Evolutionary conservation across 345 rosid species (phyloP), one percentile per base, ranked within the genome.

Genomic region (Syzygium aromaticum): DNA sequence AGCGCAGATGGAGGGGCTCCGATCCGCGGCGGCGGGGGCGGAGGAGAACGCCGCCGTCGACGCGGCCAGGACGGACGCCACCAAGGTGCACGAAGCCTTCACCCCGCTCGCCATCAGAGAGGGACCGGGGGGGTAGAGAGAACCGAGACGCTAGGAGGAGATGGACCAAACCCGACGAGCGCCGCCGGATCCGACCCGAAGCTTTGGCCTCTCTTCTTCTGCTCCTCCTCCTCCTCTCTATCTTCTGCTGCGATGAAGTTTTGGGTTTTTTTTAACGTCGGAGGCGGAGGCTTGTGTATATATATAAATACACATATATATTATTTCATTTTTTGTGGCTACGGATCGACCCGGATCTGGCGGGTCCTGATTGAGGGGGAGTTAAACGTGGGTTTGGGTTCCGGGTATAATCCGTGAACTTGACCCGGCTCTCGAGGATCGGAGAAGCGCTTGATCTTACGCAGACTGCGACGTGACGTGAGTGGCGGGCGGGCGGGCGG

Each of bases 151-250:
- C 46, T 43, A 43, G 46, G 46, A 43, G 46, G 46, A 73, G 82
- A 38, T 1, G 82, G 49, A 73, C 49, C 49, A 73, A 73, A 90
- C 54, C 92, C 92, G 91, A 92, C 93, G 91, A 86, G 28, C 52
- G 82, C 40, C 88, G 92, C 92, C 91, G 94, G 90, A 91, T 91
- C 89, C 90, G 90, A 86, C 88, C 91, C 43, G 86, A 25, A 38
- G 25, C 1, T 6, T 19, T 2, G 51, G n/a, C 46, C 25, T 77
- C 46, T 38, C 51, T 38, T 40, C 13, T 46, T 6, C 43, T 40
- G 0, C 43, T 4, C 53, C 52, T 86, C 78, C 22, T 53, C 49
- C 40, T 73, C 82, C 43, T 22, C 25, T 73, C 46, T 19, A 0
- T 61, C 9, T n/a, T 16, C 73, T n/a, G 21, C 15, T 9, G 82